phyloP scores from a whole-genome alignment of 371 early-diverging fungal species.

The Mucor indicus region DNA sequence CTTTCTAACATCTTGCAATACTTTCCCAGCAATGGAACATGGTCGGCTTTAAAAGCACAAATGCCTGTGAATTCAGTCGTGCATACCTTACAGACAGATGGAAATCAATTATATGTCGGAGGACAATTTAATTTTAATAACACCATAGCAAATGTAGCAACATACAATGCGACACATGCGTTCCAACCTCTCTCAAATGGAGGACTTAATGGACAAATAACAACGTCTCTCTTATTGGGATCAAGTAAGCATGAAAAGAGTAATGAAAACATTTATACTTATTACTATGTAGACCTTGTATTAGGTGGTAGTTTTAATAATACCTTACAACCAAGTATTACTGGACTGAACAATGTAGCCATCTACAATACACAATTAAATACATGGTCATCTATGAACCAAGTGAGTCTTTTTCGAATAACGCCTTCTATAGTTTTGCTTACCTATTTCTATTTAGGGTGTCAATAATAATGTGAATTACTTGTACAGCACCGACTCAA shows the following conservation, averaged over 20 bases:
- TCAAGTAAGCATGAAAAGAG: slow-evolving; percentile 17
- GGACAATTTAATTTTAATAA: slow-evolving; percentile 26
- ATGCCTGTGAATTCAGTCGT: slow-evolving; percentile 26
- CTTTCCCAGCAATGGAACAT: slow-evolving; percentile 25
- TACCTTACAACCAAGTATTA: slow-evolving; percentile 3
- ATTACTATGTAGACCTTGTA: slow-evolving; percentile 19
- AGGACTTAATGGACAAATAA: slow-evolving; percentile 31
- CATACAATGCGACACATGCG: slow-evolving; percentile 20
- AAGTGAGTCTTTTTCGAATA: slow-evolving; percentile 10
- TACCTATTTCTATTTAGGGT: slow-evolving; percentile 13
- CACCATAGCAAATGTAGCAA: slow-evolving; percentile 15
- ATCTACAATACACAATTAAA: slow-evolving; percentile 14
- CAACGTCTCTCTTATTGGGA: slow-evolving; percentile 8
- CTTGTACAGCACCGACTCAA: slow-evolving; percentile 13
- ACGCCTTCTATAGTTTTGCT: neutral
- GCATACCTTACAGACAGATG: slow-evolving; percentile 24
- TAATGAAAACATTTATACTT: neutral
- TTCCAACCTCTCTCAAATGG: slow-evolving; percentile 14
- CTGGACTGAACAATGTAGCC: slow-evolving; percentile 26
- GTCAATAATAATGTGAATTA: slow-evolving; percentile 27
- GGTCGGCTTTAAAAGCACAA: slow-evolving; percentile 33
- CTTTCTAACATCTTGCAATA: slow-evolving; percentile 38
- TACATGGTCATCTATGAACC: slow-evolving; percentile 24
- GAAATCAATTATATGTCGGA: slow-evolving; percentile 30
- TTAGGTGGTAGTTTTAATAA: slow-evolving; percentile 34